Percentiles rank a stretch among this genome's conserved stretches.
Conservation (phyloP, 345 rosid species). For the Gossypium stocksii region DNA sequence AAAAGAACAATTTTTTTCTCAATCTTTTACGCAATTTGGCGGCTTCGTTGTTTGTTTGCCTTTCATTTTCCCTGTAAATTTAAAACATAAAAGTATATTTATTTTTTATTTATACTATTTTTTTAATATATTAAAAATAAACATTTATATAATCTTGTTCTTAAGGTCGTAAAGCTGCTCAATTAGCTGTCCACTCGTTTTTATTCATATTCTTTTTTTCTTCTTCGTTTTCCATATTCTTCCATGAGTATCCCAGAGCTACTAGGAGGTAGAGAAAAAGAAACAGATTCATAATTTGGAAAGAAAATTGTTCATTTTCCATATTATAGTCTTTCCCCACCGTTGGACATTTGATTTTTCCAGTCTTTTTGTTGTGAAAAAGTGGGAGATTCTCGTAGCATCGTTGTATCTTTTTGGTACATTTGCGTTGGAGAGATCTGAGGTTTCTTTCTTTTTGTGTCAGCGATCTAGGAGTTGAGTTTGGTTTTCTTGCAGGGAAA, state of each 20-base stretch:
- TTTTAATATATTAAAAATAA: background rate
- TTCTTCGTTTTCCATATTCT: constrained; percentile 8
- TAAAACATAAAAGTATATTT: background rate
- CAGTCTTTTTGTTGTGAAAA: constrained; percentile 18
- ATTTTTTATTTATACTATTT: background rate
- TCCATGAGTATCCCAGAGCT: constrained; percentile 41
- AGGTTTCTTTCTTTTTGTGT: background rate
- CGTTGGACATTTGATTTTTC: constrained; percentile 13
- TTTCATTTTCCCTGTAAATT: background rate
- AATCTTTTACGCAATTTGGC: constrained; percentile 24
- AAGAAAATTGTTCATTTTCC: constrained; percentile 1
- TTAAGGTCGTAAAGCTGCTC: constrained; percentile 31
- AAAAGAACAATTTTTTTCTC: background rate
- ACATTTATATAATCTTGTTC: constrained; percentile 2
- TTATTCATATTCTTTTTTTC: constrained; percentile 14
- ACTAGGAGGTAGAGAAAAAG: constrained; percentile 22
- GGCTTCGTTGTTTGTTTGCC: constrained; percentile 24
- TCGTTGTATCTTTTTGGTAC: background rate
- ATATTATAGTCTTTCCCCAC: background rate
- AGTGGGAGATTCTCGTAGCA: background rate
- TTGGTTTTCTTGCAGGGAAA: constrained; percentile 22
- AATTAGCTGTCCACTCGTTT: constrained; percentile 74
- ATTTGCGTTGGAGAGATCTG: constrained; percentile 19
- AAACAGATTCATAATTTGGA: constrained; percentile 14
- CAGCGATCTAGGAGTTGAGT: constrained; percentile 24